Percentiles rank a stretch among this genome's conserved stretches.
phyloP scores from a whole-genome alignment of 345 rosid species.

The Populus davidiana region DNA sequence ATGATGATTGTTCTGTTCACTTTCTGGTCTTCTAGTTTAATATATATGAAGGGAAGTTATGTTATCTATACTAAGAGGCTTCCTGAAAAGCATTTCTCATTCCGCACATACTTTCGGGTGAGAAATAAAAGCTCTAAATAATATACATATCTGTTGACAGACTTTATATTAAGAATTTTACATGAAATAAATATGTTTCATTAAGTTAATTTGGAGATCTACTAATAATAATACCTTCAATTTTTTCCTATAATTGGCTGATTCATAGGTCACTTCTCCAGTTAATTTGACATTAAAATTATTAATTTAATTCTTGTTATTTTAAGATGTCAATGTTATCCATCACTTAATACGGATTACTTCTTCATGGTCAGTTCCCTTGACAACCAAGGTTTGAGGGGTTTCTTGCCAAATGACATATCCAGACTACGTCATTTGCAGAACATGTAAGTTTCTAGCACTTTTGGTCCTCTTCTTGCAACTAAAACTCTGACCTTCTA shows the following conservation, averaged over 20 bases:
- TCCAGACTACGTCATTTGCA: conserved; percentile 69
- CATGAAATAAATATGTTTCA: background rate
- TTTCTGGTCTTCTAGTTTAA: background rate
- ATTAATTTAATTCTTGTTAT: background rate
- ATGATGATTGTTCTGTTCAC: background rate
- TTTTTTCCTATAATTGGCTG: background rate
- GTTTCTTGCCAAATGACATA: conserved; percentile 71
- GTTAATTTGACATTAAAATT: background rate
- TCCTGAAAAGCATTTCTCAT: background rate
- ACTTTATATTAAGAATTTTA: background rate
- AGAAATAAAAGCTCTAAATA: background rate
- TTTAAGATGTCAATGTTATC: background rate
- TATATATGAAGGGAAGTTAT: background rate
- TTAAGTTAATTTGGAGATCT: background rate
- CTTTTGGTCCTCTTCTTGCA: background rate
- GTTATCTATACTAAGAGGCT: background rate
- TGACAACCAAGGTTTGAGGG: conserved; percentile 84
- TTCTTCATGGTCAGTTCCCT: conserved; percentile 58
- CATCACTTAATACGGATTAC: background rate
- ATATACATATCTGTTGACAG: background rate
- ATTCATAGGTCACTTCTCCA: background rate
- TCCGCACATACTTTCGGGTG: background rate
- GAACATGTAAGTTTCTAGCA: conserved; percentile 63
- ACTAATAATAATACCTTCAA: background rate
- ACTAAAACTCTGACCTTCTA: background rate